These are phyloP conservation scores for Fragilariopsis cylindrus DNA, from an alignment of 108 stramenopile genomes.

Conservation along the genomic window DNA sequence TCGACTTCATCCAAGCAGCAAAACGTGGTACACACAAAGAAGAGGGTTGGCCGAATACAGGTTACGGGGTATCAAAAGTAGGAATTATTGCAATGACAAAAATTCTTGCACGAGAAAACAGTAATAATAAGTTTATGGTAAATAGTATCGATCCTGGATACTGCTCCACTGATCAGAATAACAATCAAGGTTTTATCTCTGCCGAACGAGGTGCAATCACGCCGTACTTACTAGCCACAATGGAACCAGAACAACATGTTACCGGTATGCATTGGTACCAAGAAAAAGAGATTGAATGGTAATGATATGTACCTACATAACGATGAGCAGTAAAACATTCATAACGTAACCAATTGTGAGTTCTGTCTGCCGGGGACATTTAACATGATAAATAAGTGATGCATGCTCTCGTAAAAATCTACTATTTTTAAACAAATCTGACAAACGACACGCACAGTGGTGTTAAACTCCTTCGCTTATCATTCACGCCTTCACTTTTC, in stretches of 20 bases:
- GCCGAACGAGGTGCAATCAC: conserved; percentile 71
- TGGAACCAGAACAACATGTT: conserved; percentile 23
- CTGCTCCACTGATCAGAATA: conserved; percentile 79
- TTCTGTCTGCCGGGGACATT: too few species aligned
- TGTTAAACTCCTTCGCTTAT: too few species aligned
- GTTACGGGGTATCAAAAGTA: conserved; percentile 80
- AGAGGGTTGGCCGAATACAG: conserved; percentile 79
- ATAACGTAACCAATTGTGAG: too few species aligned
- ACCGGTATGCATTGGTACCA: conserved; percentile 35
- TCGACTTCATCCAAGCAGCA: conserved; percentile 58
- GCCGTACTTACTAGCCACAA: conserved; percentile 57
- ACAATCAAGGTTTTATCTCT: conserved; percentile 58
- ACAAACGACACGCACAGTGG: too few species aligned
- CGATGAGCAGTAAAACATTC: too few species aligned
- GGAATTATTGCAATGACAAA: conserved; percentile 75
- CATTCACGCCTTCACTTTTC: too few species aligned
- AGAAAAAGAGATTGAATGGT: conserved; percentile 34
- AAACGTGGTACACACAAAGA: conserved; percentile 49
- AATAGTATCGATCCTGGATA: conserved; percentile 71
- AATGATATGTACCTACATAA: background rate
- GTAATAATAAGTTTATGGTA: conserved; percentile 44
- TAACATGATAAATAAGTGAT: too few species aligned
- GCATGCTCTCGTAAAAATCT: too few species aligned
- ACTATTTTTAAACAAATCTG: too few species aligned
- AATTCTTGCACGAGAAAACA: conserved; percentile 38